These are phyloP conservation scores for Mortierella sp. DNA, from an alignment of 371 early-diverging fungal species.

Conservation along the genomic window DNA sequence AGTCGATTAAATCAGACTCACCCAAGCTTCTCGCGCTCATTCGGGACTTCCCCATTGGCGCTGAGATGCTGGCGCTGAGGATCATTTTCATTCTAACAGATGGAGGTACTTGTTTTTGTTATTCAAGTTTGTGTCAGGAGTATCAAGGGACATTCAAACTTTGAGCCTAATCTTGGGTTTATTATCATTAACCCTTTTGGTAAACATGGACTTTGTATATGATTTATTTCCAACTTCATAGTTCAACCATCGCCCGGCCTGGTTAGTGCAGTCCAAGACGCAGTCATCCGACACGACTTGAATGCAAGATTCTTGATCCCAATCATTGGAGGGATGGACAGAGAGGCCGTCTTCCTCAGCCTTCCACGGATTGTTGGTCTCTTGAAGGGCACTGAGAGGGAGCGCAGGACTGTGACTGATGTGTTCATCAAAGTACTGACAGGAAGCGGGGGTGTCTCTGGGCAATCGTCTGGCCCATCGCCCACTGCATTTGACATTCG, in stretches of 20 bases:
- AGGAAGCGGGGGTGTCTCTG: slow-evolving; percentile 38
- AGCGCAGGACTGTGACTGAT: slow-evolving; percentile 69
- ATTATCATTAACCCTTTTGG: background rate
- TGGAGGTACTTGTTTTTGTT: slow-evolving; percentile 61
- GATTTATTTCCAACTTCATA: slow-evolving; percentile 19
- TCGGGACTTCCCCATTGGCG: slow-evolving; percentile 77
- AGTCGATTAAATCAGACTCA: slow-evolving; percentile 76
- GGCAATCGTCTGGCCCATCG: slow-evolving; percentile 22
- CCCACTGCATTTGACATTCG: slow-evolving; percentile 16
- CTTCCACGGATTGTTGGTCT: slow-evolving; percentile 74
- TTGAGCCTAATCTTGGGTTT: background rate
- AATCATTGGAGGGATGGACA: slow-evolving; percentile 72
- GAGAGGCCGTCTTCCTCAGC: slow-evolving; percentile 67
- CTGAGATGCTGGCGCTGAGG: slow-evolving; percentile 79
- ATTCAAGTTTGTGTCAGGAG: background rate
- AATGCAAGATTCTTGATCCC: slow-evolving; percentile 80
- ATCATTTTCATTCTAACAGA: slow-evolving; percentile 82
- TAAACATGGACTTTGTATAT: background rate
- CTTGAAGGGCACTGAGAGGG: slow-evolving; percentile 72
- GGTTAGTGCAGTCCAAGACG: slow-evolving; percentile 70
- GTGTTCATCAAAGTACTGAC: slow-evolving; percentile 69
- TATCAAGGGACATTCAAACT: background rate
- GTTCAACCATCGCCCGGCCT: slow-evolving; percentile 70
- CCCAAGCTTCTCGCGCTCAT: slow-evolving; percentile 72
- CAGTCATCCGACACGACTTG: slow-evolving; percentile 66